phyloP scores from a whole-genome alignment of 2,329 filamentous ascomycete genomes.

The Nothomitra cinnamomea region DNA sequence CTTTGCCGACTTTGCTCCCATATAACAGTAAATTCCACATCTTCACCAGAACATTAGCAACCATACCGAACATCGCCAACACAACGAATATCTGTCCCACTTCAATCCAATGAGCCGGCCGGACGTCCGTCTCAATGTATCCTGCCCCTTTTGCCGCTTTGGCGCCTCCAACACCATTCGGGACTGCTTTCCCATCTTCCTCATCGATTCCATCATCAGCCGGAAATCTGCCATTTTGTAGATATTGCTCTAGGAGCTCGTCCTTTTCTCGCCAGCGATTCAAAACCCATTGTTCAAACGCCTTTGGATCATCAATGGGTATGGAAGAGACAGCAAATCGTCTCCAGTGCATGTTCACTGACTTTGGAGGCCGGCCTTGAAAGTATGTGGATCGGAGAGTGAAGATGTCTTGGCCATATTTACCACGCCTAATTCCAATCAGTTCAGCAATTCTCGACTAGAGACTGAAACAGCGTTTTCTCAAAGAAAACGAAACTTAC shows the following conservation, averaged over 20 bases:
- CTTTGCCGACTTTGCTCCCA: constrained; percentile 1
- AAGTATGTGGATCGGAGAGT: constrained; percentile 77
- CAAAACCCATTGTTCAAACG: constrained; percentile 72
- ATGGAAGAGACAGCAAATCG: constrained; percentile 68
- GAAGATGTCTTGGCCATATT: constrained; percentile 83
- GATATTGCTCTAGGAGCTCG: constrained; percentile 66
- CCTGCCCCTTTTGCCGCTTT: constrained; percentile 20
- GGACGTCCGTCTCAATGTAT: constrained; percentile 42
- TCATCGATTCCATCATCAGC: constrained; percentile 32
- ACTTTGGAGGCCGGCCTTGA: constrained; percentile 75
- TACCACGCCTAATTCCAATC: constrained; percentile 22
- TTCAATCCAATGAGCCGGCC: constrained; percentile 36
- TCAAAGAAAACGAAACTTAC: constrained; percentile 38
- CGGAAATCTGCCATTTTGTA: constrained; percentile 59
- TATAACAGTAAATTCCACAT: constrained; percentile 14
- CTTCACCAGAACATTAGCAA: constrained; percentile 17
- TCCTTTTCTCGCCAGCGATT: constrained; percentile 90
- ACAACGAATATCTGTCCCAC: constrained; percentile 27
- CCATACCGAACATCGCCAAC: constrained; percentile 17
- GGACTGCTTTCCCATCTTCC: not conserved
- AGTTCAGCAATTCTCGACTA: not conserved
- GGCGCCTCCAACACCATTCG: constrained; percentile 12
- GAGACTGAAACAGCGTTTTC: not conserved
- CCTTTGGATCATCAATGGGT: constrained; percentile 53
- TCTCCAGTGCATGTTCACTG: constrained; percentile 93